These are phyloP conservation scores for Cyclotella kingstonii DNA, from an alignment of 108 stramenopile species.

Conservation along the genomic window DNA sequence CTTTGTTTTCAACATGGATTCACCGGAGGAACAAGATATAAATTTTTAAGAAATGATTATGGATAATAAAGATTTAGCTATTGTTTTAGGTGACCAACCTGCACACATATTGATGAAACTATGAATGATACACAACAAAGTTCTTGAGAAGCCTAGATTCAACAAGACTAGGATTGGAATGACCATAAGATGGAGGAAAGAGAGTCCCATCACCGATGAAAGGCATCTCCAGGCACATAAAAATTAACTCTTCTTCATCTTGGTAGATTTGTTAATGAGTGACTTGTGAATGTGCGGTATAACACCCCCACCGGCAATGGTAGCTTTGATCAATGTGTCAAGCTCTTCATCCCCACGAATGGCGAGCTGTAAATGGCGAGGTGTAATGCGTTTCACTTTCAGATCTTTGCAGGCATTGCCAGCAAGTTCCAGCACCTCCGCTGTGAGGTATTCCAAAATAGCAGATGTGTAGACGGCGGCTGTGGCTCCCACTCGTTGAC, in stretches of 20 bases:
- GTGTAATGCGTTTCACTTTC: slow-evolving; percentile 99
- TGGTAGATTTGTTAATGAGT: slow-evolving; percentile 96
- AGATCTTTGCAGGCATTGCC: slow-evolving; percentile 99
- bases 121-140: too few relatives aligned
- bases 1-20: too few relatives aligned
- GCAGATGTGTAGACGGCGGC: slow-evolving; percentile 99
- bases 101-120: too few relatives aligned
- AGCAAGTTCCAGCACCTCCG: slow-evolving; percentile 98
- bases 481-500: slow-evolving; percentile 97
- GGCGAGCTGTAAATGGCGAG: slow-evolving; percentile 98
- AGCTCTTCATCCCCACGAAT: slow-evolving; percentile 99
- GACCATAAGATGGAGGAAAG: not conserved
- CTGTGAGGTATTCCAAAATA: slow-evolving; percentile 98
- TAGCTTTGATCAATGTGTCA: slow-evolving; percentile 99
- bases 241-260: slow-evolving; percentile 77
- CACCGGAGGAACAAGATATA: too few relatives aligned
- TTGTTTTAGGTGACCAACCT: too few relatives aligned
- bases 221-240: slow-evolving; percentile 21
- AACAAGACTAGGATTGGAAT: slow-evolving; percentile 7
- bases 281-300: slow-evolving; percentile 99
- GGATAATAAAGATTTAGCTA: too few relatives aligned
- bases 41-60: too few relatives aligned
- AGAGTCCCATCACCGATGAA: not conserved
- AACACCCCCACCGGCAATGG: slow-evolving; percentile 99
- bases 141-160: too few relatives aligned